A percentile compares a stretch with the other conserved stretches of the same genome.
Conservation (phyloP, 2,329 filamentous ascomycete species). For the Fusarium nelsonii region DNA sequence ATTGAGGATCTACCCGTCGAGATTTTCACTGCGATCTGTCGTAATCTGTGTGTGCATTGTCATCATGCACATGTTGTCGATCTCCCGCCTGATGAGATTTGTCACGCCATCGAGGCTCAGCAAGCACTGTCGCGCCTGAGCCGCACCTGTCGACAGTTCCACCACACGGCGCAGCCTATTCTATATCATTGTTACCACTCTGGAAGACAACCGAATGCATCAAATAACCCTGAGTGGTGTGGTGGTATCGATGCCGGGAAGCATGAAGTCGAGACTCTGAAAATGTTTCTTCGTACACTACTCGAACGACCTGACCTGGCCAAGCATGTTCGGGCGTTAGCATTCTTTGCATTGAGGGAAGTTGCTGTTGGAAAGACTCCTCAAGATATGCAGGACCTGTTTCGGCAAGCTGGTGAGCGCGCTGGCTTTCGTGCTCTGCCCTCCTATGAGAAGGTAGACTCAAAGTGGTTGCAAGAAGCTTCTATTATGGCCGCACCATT, state of each 20-base stretch:
- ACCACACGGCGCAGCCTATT: conserved; percentile 42
- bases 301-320: conserved; percentile 45
- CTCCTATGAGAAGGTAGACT: conserved; percentile 44
- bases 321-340: conserved; percentile 42
- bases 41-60: conserved; percentile 46
- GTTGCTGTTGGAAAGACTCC: conserved; percentile 27
- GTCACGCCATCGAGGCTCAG: conserved; percentile 40
- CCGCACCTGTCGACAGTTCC: conserved; percentile 45
- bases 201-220: conserved; percentile 31
- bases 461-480: conserved; percentile 48
- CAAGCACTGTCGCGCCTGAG: conserved; percentile 47
- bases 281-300: conserved; percentile 43
- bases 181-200: conserved; percentile 47
- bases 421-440: conserved; percentile 45
- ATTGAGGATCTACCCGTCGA: conserved; percentile 43
- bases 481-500: conserved; percentile 48
- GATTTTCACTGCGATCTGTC: conserved; percentile 47
- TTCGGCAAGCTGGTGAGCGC: conserved; percentile 45
- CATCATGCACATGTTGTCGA: conserved; percentile 46
- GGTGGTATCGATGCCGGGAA: conserved; percentile 18
- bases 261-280: conserved; percentile 39
- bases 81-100: conserved; percentile 42
- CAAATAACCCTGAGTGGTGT: conserved; percentile 30
- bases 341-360: conserved; percentile 43
- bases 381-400: conserved; percentile 40